Percentiles rank a stretch among this genome's conserved stretches.
phyloP scores from a whole-genome alignment of 306 rosid genomes.

The Chamaecrista fasciculata region DNA sequence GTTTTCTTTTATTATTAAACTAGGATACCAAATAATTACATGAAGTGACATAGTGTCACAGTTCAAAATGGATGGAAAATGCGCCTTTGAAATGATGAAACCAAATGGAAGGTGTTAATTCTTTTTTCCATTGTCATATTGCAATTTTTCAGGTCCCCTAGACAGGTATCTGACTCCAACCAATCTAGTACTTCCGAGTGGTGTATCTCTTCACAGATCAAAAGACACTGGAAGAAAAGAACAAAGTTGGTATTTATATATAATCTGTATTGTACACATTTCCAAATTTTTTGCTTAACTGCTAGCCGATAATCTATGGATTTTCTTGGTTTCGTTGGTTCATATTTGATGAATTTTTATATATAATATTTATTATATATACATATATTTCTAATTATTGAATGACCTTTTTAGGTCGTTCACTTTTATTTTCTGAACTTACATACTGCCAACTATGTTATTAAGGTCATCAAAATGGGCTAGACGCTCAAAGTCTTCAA shows the following conservation, averaged over 20 bases:
- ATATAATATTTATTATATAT: too few species aligned
- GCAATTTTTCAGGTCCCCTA: constrained; percentile 53
- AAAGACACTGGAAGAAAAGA: constrained; percentile 58
- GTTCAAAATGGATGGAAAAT: constrained; percentile 7
- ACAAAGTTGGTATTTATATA: constrained; percentile 68
- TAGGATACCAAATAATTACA: not conserved
- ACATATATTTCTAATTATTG: not conserved
- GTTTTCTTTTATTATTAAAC: not conserved
- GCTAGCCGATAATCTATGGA: not conserved
- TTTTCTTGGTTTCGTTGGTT: not conserved
- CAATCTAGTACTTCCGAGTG: constrained; percentile 48
- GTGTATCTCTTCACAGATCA: constrained; percentile 47
- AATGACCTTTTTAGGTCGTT: not conserved
- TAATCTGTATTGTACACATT: constrained; percentile 7
- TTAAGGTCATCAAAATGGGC: constrained; percentile 52
- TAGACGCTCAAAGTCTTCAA: constrained; percentile 44
- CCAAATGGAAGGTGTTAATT: constrained; percentile 6
- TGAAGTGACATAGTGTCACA: constrained; percentile 4
- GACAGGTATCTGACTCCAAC: constrained; percentile 41
- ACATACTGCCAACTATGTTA: constrained; percentile 28
- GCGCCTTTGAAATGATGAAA: constrained; percentile 10
- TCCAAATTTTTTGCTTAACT: constrained; percentile 2
- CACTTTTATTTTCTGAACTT: not conserved
- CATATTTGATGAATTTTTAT: constrained; percentile 17
- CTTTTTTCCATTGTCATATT: constrained; percentile 22